A percentile compares a stretch with the other conserved stretches of the same genome.
phyloP scores from a whole-genome alignment of 2,329 filamentous ascomycete genomes.

The Fusarium armeniacum region DNA sequence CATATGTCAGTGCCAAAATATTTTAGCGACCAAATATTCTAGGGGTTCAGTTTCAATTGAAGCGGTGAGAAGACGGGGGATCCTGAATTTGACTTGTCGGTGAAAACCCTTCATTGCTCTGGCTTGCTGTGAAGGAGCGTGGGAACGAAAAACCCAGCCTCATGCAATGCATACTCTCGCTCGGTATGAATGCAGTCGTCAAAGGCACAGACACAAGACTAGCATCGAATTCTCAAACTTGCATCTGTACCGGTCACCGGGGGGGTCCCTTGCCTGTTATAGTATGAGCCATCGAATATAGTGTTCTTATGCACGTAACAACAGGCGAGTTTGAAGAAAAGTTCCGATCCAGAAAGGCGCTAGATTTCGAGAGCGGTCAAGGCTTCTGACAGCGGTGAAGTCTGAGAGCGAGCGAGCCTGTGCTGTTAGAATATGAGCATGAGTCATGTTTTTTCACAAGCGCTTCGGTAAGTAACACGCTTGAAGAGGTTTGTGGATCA shows the following conservation, averaged over 20 bases:
- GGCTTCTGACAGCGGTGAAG: slow-evolving; percentile 32
- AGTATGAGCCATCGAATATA: slow-evolving; percentile 24
- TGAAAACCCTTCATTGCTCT: slow-evolving; percentile 20
- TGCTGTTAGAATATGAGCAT: slow-evolving; percentile 13
- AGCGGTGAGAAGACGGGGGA: slow-evolving; percentile 31
- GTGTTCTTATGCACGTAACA: slow-evolving; percentile 35
- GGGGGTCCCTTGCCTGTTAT: slow-evolving; percentile 24
- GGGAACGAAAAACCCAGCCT: slow-evolving; percentile 17
- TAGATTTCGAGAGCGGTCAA: slow-evolving; percentile 29
- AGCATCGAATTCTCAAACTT: slow-evolving; percentile 29
- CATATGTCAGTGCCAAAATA: not conserved
- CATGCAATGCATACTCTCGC: slow-evolving; percentile 18
- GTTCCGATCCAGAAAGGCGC: slow-evolving; percentile 18
- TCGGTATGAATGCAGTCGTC: slow-evolving; percentile 29
- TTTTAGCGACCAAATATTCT: slow-evolving; percentile 1
- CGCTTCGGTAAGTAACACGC: slow-evolving; percentile 23
- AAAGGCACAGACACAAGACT: slow-evolving; percentile 30
- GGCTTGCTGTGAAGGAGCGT: slow-evolving; percentile 1
- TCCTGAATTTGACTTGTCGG: slow-evolving; percentile 25
- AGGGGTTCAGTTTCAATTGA: slow-evolving; percentile 17
- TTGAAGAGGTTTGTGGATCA: slow-evolving; percentile 34
- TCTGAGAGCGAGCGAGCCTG: slow-evolving; percentile 8
- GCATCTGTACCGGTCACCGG: slow-evolving; percentile 22
- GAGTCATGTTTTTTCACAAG: slow-evolving; percentile 31
- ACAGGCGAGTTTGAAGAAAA: slow-evolving; percentile 23